These are phyloP conservation scores for Agaricus blazei DNA, from an alignment of 768 basidiomycete genomes.

Conservation along the genomic window DNA sequence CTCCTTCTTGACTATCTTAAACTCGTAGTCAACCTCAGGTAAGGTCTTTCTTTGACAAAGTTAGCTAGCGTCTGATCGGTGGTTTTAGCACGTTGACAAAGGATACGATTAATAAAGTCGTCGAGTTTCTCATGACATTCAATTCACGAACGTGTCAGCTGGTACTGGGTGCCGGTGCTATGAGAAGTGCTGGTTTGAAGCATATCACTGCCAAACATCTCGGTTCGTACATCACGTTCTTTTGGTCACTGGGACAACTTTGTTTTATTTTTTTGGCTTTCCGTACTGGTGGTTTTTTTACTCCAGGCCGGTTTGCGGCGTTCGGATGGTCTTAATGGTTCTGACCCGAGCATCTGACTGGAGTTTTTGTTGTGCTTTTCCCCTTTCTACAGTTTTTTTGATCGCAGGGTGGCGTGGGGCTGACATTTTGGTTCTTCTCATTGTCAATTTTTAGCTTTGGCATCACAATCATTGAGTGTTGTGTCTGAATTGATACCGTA, in stretches of 20 bases:
- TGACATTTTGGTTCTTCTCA: background rate
- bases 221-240: constrained; percentile 34
- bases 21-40: constrained; percentile 73
- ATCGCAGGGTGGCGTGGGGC: background rate
- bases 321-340: background rate
- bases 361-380: background rate
- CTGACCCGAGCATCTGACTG: background rate
- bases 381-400: background rate
- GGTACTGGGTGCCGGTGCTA: constrained; percentile 97
- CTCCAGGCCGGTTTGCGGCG: background rate
- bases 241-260: background rate
- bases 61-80: background rate
- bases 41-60: background rate
- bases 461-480: constrained; percentile 93
- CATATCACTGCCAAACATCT: constrained; percentile 99
- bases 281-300: background rate
- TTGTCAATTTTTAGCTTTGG: constrained; percentile 56
- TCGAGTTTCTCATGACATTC: constrained; percentile 96
- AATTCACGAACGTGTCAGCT: constrained; percentile 98
- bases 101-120: constrained; percentile 90
- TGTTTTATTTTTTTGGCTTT: background rate
- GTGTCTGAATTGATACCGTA: constrained; percentile 94
- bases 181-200: constrained; percentile 94
- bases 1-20: constrained; percentile 83
- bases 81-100: constrained; percentile 69